Evolutionary conservation across 164 flowering plant species (phyloP), one percentile per base, ranked within the genome.

Genomic region (Chloranthus sessilifolius): DNA sequence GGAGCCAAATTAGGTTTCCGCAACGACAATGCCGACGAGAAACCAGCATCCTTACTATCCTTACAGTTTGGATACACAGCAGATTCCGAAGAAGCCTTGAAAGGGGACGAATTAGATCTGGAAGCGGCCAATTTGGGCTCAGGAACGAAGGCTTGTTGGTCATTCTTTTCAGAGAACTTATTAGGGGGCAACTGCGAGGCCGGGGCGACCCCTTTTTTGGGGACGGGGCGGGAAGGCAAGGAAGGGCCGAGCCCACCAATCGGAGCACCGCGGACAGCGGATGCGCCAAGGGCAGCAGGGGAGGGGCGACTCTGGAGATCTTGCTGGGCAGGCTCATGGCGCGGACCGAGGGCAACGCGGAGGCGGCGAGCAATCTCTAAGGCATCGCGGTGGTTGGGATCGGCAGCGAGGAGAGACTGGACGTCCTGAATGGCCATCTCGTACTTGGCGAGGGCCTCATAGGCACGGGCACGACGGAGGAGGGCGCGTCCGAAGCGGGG

Each of bases 251-350:
- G 77, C 2, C 97, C 97, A 21, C 68, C 74, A 71, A 88, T 62
- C 12, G 97, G 97, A 0, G 92, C 99, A 12, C 95, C 96, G 33
- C 90, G 86, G 36, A 86, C 92, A 0, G 95, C 96, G 35, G 97
- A 86, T 30, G 96, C 99, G 4, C 99, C 99, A 30, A 88, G 87
- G 1, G 99, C 99, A 53, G 99, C 99, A 0, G 99, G 95, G 6
- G 99, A 94, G 0, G 99, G 98, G 9, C 87, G 82, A 68, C 97
- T 88, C 56, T 79, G 96, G 31, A 81, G 75, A 52, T 92, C 98
- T 70, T 76, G 94, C 65, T 82, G 90, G 1, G 80, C 78, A 3
- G 54, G 35, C 59, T 85, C 96, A 40, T 69, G 87, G 12, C 85
- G 82, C 11, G 87, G 77, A 8, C 85, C 88, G 36, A 83, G 60